These are phyloP conservation scores for Sisymbrium irio DNA, from an alignment of 345 rosid species.

Conservation along the genomic window DNA sequence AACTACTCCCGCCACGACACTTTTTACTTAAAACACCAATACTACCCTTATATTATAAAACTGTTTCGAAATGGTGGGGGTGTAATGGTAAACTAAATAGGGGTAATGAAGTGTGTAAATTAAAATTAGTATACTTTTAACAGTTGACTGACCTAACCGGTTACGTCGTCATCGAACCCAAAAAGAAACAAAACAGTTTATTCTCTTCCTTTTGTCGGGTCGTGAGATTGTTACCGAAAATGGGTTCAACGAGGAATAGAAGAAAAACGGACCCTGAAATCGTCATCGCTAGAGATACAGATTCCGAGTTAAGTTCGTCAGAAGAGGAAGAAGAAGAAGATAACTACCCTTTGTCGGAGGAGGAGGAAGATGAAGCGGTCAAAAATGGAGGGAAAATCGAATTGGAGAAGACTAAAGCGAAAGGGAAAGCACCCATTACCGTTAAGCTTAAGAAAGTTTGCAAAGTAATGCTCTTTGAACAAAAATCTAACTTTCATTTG, in stretches of 20 bases:
- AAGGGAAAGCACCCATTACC: constrained; percentile 75
- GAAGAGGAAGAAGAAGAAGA: constrained; percentile 51
- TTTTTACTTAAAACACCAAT: background rate
- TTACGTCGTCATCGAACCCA: constrained; percentile 14
- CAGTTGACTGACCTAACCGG: constrained; percentile 2
- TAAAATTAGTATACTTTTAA: background rate
- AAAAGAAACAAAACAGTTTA: constrained; percentile 21
- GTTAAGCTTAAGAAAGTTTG: constrained; percentile 92
- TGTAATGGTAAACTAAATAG: background rate
- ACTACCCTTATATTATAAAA: background rate
- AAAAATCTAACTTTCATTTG: constrained; percentile 10
- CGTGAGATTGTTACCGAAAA: constrained; percentile 15
- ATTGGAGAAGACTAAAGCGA: constrained; percentile 40
- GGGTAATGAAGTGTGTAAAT: background rate
- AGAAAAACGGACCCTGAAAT: constrained; percentile 57
- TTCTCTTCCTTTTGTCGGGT: constrained; percentile 20
- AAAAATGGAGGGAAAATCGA: constrained; percentile 37
- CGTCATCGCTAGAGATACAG: constrained; percentile 65
- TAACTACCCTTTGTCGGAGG: constrained; percentile 36
- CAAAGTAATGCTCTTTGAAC: constrained; percentile 48
- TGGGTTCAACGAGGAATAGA: constrained; percentile 54
- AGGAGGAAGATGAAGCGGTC: constrained; percentile 33
- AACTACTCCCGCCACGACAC: constrained; percentile 28
- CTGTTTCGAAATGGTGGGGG: background rate
- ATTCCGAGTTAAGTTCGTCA: constrained; percentile 71